phyloP scores from a whole-genome alignment of 2,329 filamentous ascomycete species.

The Teratosphaeria gauchensis region DNA sequence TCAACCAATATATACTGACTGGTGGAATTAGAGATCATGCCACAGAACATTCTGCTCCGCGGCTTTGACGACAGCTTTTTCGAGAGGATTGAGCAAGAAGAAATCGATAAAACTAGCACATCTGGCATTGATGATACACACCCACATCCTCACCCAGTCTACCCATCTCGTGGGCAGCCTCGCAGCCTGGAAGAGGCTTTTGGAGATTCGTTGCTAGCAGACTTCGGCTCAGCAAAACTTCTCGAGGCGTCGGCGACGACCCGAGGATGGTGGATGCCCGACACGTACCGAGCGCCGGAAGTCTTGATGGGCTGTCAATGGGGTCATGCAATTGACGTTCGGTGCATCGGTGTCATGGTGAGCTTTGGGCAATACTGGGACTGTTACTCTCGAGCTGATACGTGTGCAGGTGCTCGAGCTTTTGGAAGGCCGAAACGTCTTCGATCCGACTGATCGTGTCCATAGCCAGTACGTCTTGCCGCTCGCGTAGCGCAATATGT shows the following conservation, averaged over 20 bases:
- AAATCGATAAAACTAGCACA: neutral
- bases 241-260: neutral
- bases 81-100: neutral
- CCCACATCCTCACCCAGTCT: neutral
- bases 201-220: neutral
- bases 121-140: neutral
- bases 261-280: conserved; percentile 18
- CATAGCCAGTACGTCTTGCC: neutral
- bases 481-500: neutral
- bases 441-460: neutral
- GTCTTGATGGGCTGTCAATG: conserved; percentile 21
- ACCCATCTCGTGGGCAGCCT: neutral
- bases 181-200: neutral
- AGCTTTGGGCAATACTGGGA: neutral
- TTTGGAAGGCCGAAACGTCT: neutral
- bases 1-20: neutral
- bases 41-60: neutral
- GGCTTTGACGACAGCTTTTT: neutral
- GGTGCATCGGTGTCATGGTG: neutral
- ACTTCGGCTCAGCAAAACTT: neutral
- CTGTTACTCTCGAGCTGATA: no score
- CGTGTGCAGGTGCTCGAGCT: neutral
- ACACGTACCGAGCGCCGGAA: conserved; percentile 31
- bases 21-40: neutral
- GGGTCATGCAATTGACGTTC: neutral